Conservation (phyloP, 768 basidiomycete genomes). For the Podaxis pistillaris region DNA sequence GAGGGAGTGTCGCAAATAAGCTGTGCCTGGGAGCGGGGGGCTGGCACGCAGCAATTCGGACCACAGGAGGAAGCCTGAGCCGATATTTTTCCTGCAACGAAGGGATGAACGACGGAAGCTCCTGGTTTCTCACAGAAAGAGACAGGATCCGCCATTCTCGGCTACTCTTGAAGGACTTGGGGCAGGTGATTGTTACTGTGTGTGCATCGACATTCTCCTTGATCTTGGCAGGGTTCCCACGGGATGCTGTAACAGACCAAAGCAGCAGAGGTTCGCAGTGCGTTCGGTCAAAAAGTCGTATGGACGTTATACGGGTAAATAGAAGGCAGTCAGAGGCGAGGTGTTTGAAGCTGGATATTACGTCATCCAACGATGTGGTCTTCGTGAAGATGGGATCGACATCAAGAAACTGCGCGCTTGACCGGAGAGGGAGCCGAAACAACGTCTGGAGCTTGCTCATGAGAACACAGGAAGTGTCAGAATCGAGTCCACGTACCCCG, state of each 20-base stretch:
- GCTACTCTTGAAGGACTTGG: background rate
- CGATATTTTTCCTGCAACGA: background rate
- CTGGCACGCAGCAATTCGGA: background rate
- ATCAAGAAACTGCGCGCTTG: slow-evolving; percentile 20
- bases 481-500: background rate
- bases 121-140: background rate
- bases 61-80: background rate
- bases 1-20: slow-evolving; percentile 44
- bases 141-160: slow-evolving; percentile 7
- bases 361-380: slow-evolving; percentile 20
- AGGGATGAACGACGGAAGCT: background rate
- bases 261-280: slow-evolving; percentile 10
- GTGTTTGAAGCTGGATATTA: slow-evolving; percentile 31
- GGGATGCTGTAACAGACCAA: slow-evolving; percentile 26
- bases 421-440: slow-evolving; percentile 45
- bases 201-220: background rate
- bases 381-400: slow-evolving; percentile 22
- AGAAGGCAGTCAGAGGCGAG: slow-evolving; percentile 36
- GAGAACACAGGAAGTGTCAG: background rate
- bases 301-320: slow-evolving; percentile 35
- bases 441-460: slow-evolving; percentile 32
- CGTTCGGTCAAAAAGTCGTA: slow-evolving; percentile 25
- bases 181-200: slow-evolving; percentile 4
- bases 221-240: background rate
- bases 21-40: slow-evolving; percentile 7